Conservation (phyloP, 2,329 filamentous ascomycete genomes). For the Geosmithia putterillii region DNA sequence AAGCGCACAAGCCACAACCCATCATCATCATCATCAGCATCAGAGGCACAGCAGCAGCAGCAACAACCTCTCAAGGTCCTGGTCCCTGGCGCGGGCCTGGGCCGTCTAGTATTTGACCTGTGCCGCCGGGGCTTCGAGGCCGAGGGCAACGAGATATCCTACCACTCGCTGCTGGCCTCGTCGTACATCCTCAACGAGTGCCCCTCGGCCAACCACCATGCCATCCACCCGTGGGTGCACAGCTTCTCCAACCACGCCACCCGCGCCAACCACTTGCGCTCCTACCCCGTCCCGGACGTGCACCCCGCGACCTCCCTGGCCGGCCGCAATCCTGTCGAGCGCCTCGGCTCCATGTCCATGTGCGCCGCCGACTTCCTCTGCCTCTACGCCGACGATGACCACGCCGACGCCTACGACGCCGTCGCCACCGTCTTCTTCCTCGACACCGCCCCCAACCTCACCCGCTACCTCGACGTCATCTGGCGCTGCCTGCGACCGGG, state of each 20-base stretch:
- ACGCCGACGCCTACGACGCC: slow-evolving; percentile 58
- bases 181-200: slow-evolving; percentile 64
- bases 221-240: slow-evolving; percentile 74
- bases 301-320: slow-evolving; percentile 49
- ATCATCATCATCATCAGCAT: too few species aligned
- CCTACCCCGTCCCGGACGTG: slow-evolving; percentile 68
- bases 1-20: background rate
- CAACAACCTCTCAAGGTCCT: slow-evolving; percentile 50
- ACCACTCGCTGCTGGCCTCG: slow-evolving; percentile 87
- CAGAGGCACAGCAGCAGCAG: slow-evolving; percentile 17
- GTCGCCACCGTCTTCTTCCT: slow-evolving; percentile 92
- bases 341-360: slow-evolving; percentile 68
- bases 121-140: slow-evolving; percentile 58
- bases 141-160: slow-evolving; percentile 94
- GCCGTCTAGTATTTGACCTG: slow-evolving; percentile 79
- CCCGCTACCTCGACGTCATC: slow-evolving; percentile 81
- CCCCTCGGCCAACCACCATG: slow-evolving; percentile 46
- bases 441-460: slow-evolving; percentile 87
- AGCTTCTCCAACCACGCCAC: slow-evolving; percentile 76
- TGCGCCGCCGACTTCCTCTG: slow-evolving; percentile 84
- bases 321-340: slow-evolving; percentile 6
- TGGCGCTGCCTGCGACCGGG: slow-evolving; percentile 62
- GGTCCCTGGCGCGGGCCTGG: slow-evolving; percentile 82
- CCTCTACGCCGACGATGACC: slow-evolving; percentile 57
- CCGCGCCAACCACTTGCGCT: slow-evolving; percentile 61